Evolutionary conservation across 2,329 filamentous ascomycete genomes (phyloP).

Genomic region (Onygenales sp.): DNA sequence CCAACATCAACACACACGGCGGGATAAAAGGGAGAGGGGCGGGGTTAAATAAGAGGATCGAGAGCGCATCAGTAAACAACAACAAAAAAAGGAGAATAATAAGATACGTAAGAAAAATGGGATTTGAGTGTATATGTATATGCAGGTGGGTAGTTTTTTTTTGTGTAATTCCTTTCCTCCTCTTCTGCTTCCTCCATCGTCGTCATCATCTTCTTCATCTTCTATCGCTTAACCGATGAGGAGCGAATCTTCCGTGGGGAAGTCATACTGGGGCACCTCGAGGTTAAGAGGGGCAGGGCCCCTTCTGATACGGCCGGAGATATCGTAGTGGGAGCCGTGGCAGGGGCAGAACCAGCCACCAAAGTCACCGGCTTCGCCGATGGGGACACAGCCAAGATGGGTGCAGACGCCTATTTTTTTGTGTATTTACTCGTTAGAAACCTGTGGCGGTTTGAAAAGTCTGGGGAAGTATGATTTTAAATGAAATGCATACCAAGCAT

Average conservation of each 20-base stretch:
- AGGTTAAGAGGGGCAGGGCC: constrained; percentile 96
- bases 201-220: too few relatives aligned
- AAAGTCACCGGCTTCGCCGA: constrained; percentile 95
- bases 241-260: constrained; percentile 79
- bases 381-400: constrained; percentile 97
- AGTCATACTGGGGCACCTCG: constrained; percentile 86
- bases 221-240: constrained; percentile 70
- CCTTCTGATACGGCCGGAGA: constrained; percentile 95
- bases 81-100: too few relatives aligned
- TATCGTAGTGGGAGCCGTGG: constrained; percentile 99
- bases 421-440: background rate
- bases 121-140: too few relatives aligned
- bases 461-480: background rate
- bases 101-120: too few relatives aligned
- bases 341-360: constrained; percentile 99
- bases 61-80: too few relatives aligned
- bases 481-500: constrained; percentile 66
- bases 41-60: background rate
- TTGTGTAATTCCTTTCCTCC: background rate
- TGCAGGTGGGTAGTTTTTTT: background rate
- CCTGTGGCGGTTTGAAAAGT: too few relatives aligned
- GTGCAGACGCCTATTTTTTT: constrained; percentile 75
- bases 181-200: background rate
- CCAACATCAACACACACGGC: background rate
- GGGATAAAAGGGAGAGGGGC: background rate